Conservation (phyloP, 352 stramenopile genomes). For the Phytophthora chlamydospora region DNA sequence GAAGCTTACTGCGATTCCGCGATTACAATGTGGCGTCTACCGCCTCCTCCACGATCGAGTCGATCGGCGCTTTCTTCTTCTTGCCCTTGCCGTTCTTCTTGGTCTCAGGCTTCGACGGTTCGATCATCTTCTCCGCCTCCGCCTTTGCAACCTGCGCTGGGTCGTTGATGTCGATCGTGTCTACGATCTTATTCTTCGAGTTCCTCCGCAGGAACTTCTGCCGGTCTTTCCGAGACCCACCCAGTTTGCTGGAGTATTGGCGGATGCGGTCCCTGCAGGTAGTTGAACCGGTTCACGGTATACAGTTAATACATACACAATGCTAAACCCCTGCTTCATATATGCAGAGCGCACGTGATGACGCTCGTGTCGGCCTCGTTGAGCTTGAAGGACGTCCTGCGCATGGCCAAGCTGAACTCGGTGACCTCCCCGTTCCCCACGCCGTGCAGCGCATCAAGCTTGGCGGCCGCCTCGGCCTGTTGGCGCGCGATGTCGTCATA, state of each 20-base stretch:
- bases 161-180: constrained; percentile 44
- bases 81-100: constrained; percentile 28
- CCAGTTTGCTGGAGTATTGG: constrained; percentile 78
- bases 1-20: constrained; percentile 14
- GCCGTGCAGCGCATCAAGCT: constrained; percentile 67
- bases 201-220: constrained; percentile 72
- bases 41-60: constrained; percentile 59
- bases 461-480: constrained; percentile 65
- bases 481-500: constrained; percentile 75
- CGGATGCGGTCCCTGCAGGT: constrained; percentile 64
- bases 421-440: constrained; percentile 57
- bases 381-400: constrained; percentile 77
- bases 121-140: constrained; percentile 12
- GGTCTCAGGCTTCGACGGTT: constrained; percentile 17
- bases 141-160: constrained; percentile 25
- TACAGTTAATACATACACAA: constrained; percentile 3
- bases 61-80: constrained; percentile 33
- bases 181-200: constrained; percentile 28
- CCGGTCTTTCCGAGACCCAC: constrained; percentile 63
- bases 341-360: constrained; percentile 66
- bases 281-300: background rate
- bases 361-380: constrained; percentile 57
- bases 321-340: background rate
- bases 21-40: constrained; percentile 59
- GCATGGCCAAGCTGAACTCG: constrained; percentile 51